These are phyloP conservation scores for Citrus unshiu DNA, from an alignment of 345 rosid genomes.

Conservation along the genomic window DNA sequence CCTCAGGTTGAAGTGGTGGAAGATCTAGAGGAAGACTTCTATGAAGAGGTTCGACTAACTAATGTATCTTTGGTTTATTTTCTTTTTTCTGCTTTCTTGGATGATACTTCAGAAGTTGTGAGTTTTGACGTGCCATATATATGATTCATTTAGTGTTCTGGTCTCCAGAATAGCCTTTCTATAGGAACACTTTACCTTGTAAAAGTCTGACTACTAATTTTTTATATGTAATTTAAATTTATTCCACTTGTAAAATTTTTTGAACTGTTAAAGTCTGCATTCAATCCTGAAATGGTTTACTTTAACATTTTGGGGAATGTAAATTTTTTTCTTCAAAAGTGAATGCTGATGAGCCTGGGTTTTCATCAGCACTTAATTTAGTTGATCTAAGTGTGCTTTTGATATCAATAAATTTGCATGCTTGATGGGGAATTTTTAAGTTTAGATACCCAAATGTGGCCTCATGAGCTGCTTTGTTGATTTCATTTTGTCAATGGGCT, in stretches of 20 bases:
- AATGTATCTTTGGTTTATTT: neutral
- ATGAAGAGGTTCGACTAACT: slow-evolving; percentile 54
- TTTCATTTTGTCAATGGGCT: neutral
- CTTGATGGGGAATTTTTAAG: neutral
- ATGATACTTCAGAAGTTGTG: neutral
- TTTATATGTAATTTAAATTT: neutral
- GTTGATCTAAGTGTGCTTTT: neutral
- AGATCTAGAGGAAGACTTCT: slow-evolving; percentile 81
- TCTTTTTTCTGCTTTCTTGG: neutral
- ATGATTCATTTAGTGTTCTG: neutral
- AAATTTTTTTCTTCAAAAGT: neutral
- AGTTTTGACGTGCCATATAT: neutral
- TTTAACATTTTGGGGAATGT: neutral
- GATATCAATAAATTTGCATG: neutral
- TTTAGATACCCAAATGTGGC: neutral
- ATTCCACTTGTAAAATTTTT: neutral
- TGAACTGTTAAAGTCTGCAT: neutral
- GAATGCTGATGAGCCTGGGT: neutral
- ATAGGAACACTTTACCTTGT: neutral
- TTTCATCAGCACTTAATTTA: neutral
- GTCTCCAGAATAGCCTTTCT: neutral
- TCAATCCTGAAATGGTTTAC: neutral
- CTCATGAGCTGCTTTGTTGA: neutral
- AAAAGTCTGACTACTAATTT: neutral
- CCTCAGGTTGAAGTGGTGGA: slow-evolving; percentile 50